Evolutionary conservation across 1,139 yeast genomes (phyloP), one percentile per base, ranked within the genome.

Genomic region (Geotrichum macrosporum): DNA sequence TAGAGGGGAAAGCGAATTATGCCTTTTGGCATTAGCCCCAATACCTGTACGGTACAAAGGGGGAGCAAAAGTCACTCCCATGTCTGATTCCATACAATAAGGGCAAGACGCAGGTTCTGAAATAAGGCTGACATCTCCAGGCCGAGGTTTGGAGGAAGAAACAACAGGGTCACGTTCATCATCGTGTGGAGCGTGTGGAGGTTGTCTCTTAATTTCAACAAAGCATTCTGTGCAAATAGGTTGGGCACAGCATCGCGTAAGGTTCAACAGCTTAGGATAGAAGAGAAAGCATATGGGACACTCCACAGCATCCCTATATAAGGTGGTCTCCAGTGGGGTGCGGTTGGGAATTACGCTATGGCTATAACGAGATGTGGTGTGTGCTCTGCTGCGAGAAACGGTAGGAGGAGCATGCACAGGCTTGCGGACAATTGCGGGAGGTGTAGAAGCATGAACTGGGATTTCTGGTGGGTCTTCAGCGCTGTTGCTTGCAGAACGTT

Each of bases 141-240:
- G 50, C 50, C 18, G 26, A 35, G 29, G 38, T 30, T n/a, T 21
- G 13, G 41, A 31, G 10, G 13, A 9, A 8, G 22, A 4, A 16
- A 24, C 34, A 19, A 15, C 19, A 3, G 33, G 15, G 6, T 40
- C 45, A 12, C 26, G 36, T 12, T 26, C 44, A 53, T 44, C 52
- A 36, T 84, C 94, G 61, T 86, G 94, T 0, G 96, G 95, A 31
- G 89, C 85, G 65, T 89, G 97, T 0, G 98, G 97, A 12, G 87
- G 95, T 22, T 83, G 72, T 50, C 98, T 75, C 64, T 85, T 88
- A 62, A 92, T 88, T 64, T 89, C 97, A 8, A 89, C 96, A 75
- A 92, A 92, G 64, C 98, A 92, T 66, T 92, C 98, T 1, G 96
- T 77, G 66, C 98, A 92, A 18, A 92, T 88, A 2, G 95, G 92